A percentile compares a stretch with the other conserved stretches of the same genome.
Conservation (phyloP, 2,329 filamentous ascomycete species). For the Trichoderma sp. region DNA sequence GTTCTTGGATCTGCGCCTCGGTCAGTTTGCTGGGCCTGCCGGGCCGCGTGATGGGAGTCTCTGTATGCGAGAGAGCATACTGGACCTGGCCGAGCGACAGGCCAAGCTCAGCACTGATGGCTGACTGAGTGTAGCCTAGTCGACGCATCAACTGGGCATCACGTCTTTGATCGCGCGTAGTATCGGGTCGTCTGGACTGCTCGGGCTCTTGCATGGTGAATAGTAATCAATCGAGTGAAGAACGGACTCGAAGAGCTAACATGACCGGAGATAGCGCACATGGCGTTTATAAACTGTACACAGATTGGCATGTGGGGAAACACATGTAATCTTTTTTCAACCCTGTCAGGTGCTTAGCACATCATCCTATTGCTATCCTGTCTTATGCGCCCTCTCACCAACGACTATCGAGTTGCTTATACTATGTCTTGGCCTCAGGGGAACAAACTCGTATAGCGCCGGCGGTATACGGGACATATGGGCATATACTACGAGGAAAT, state of each 20-base stretch:
- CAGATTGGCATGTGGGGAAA: not conserved
- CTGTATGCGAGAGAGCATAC: constrained; percentile 8
- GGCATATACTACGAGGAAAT: not conserved
- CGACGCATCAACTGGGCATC: constrained; percentile 12
- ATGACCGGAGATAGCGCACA: not conserved
- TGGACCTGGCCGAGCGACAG: constrained; percentile 7
- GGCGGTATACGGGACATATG: not conserved
- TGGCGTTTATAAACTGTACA: not conserved
- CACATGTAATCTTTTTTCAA: not conserved
- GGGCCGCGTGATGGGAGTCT: constrained; percentile 3
- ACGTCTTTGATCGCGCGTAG: constrained; percentile 9
- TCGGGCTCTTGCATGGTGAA: not conserved
- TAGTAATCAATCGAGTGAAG: not conserved
- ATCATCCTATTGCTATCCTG: not conserved
- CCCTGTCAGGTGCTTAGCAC: not conserved
- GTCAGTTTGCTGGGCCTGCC: not conserved
- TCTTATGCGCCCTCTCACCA: not conserved
- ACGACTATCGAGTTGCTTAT: not conserved
- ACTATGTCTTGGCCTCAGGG: not conserved
- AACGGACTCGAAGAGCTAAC: not conserved
- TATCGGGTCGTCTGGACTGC: not conserved
- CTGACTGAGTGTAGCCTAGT: constrained; percentile 8
- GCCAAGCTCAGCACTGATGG: constrained; percentile 2
- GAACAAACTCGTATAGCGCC: not conserved
- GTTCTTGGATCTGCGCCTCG: constrained; percentile 9